phyloP scores from a whole-genome alignment of 1,284 basidiomycete genomes.

The Rhodotorula sp. region DNA sequence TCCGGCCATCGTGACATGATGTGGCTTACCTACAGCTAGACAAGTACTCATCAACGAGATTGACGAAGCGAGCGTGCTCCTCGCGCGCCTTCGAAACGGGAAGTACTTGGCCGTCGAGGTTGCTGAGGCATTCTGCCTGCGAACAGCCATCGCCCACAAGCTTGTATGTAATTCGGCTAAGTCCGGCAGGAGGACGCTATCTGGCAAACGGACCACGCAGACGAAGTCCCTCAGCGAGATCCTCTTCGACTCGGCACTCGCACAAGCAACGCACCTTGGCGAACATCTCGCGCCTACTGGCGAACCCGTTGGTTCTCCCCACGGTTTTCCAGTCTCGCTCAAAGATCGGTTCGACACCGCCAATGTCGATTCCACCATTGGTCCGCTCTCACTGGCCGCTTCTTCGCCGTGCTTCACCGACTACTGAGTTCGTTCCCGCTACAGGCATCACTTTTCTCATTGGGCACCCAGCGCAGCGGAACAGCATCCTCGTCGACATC shows the following conservation, averaged over 20 bases:
- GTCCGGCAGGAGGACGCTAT: no score
- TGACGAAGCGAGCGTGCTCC: constrained; percentile 52
- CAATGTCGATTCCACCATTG: constrained; percentile 1
- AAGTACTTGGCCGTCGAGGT: constrained; percentile 65
- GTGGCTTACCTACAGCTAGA: constrained; percentile 59
- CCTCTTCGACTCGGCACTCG: not conserved
- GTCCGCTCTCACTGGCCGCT: not conserved
- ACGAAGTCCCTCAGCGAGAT: constrained; percentile 6
- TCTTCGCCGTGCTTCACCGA: not conserved
- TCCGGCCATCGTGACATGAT: constrained; percentile 55
- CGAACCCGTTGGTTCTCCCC: constrained; percentile 50
- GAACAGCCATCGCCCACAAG: constrained; percentile 76
- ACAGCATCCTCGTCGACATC: constrained; percentile 1
- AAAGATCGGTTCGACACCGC: constrained; percentile 55
- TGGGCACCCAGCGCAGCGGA: not conserved
- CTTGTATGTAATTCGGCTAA: constrained; percentile 51
- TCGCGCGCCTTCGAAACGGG: constrained; percentile 55
- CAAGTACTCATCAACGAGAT: constrained; percentile 67
- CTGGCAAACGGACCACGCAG: not conserved
- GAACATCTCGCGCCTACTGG: not conserved
- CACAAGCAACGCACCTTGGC: not conserved
- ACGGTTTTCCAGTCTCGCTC: constrained; percentile 56
- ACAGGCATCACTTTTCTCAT: not conserved
- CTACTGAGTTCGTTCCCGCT: no score
- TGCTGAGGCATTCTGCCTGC: constrained; percentile 71